These are phyloP conservation scores for Fusarium pseudograminearum DNA, from an alignment of 2,329 filamentous ascomycete genomes.

Conservation along the genomic window DNA sequence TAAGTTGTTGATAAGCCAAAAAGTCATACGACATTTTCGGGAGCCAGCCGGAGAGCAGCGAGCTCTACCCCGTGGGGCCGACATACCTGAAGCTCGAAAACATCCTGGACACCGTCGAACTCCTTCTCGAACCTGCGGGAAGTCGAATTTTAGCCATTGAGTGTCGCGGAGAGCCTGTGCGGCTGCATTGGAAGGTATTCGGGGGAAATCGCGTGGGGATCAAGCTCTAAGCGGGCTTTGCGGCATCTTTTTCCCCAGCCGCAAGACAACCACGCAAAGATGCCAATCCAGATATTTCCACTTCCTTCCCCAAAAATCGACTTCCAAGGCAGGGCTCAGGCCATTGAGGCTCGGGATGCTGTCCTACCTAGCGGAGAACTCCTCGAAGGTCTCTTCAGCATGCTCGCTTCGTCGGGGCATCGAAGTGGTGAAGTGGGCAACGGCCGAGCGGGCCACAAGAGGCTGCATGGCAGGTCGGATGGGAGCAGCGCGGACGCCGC, in stretches of 20 bases:
- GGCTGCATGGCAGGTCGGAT: conserved; percentile 67
- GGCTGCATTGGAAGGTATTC: conserved; percentile 45
- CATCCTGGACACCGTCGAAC: conserved; percentile 96
- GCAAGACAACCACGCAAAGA: conserved; percentile 20
- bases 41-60: conserved; percentile 38
- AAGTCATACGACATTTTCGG: conserved; percentile 50
- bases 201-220: conserved; percentile 47
- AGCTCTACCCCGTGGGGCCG: conserved; percentile 40
- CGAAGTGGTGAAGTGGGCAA: conserved; percentile 74
- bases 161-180: conserved; percentile 29
- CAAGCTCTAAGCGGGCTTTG: conserved; percentile 42
- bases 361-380: conserved; percentile 94
- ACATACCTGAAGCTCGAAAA: conserved; percentile 97
- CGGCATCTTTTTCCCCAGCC: conserved; percentile 45
- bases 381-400: conserved; percentile 97
- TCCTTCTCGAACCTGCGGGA: conserved; percentile 94
- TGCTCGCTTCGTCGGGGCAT: conserved; percentile 70
- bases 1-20: conserved; percentile 47
- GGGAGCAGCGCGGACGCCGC: conserved; percentile 75
- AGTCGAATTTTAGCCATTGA: conserved; percentile 49
- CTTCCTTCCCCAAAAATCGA: not conserved
- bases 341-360: conserved; percentile 42
- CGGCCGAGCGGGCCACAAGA: conserved; percentile 66
- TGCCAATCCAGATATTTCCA: conserved; percentile 7
- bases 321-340: conserved; percentile 7